Evolutionary conservation across 139 green algal genomes (phyloP), one percentile per base, ranked within the genome.

Genomic region (Eudorina sp.): DNA sequence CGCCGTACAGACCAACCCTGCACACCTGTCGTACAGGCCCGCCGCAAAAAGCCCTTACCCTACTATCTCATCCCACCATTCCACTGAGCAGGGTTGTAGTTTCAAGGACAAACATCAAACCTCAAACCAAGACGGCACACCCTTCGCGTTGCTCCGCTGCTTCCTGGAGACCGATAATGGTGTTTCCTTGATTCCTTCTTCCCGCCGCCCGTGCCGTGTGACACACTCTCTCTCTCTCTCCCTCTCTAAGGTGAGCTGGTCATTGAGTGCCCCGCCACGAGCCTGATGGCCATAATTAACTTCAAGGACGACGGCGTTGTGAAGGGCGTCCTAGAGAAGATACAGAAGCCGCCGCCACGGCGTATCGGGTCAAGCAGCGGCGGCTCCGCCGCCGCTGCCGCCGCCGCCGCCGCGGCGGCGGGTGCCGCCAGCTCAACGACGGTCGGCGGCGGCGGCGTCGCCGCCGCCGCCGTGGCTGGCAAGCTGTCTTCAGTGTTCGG

Each of bases 241-340:
- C 14, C 23, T 4, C 34, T 25, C 38, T 0, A 40, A 94, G 91
- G 90, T 13, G 80, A 91, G 2, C 68, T 94, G 31, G n/a, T 62
- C 23, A 68, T 94, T 18, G 58, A 82, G 38, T 92, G 91, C 74
- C 43, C 45, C n/a, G 38, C 23, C 27, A 91, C 58, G 6, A 82
- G 88, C 23, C 55, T 94, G 13, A 40, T 55, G 14, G 45, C 83
- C 27, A 68, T 14, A 29, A 21, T 94, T 27, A 80, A 23, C 8
- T 90, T 94, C 55, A 87, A 77, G 29, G 81, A 80, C 8, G 90
- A 86, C 34, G 53, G 75, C 76, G 51, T 66, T 1, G 83, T 94
- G 5, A 90, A 86, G 60, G 90, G 92, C 60, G 45, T 43, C 48
- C 55, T 94, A 19, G 90, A 94, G 75, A 72, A 66, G 45, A 41